Conservation (phyloP, 2,329 filamentous ascomycete species). For the Monilinia laxa region DNA sequence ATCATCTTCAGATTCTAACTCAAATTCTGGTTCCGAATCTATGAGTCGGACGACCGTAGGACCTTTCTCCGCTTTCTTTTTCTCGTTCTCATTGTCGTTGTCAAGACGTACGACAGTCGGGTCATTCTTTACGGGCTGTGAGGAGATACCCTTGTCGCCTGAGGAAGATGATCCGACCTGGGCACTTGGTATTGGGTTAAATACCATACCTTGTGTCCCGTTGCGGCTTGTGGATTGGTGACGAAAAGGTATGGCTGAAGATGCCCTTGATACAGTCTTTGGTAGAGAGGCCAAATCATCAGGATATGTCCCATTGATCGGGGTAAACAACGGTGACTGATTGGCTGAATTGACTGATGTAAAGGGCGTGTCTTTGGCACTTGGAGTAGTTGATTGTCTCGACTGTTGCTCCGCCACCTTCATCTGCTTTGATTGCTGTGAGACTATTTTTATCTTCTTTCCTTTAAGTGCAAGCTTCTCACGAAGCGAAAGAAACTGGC, state of each 20-base stretch:
- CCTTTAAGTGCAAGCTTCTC: slow-evolving; percentile 39
- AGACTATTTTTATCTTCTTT: slow-evolving; percentile 36
- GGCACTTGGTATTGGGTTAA: not conserved
- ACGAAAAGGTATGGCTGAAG: slow-evolving; percentile 3
- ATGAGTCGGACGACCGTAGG: slow-evolving; percentile 37
- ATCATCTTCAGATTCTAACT: slow-evolving; percentile 20
- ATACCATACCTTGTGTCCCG: not conserved
- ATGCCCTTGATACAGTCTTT: not conserved
- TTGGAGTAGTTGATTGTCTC: slow-evolving; percentile 22
- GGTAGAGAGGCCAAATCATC: not conserved
- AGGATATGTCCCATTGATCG: not conserved
- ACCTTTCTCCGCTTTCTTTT: slow-evolving; percentile 26
- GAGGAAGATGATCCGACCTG: not conserved
- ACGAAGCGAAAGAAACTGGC: slow-evolving; percentile 34
- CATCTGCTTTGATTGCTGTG: slow-evolving; percentile 21
- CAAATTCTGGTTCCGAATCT: slow-evolving; percentile 29
- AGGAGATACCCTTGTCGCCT: slow-evolving; percentile 5
- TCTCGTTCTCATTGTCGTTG: not conserved
- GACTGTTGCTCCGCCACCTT: not conserved
- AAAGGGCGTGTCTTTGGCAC: not conserved
- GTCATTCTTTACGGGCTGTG: slow-evolving; percentile 23
- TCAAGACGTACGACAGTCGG: slow-evolving; percentile 35
- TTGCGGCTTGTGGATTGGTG: slow-evolving; percentile 4
- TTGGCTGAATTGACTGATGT: not conserved
- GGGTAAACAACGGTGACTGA: not conserved